Evolutionary conservation across 2,329 filamentous ascomycete genomes (phyloP).

Genomic region (Coniochaeta sp.): DNA sequence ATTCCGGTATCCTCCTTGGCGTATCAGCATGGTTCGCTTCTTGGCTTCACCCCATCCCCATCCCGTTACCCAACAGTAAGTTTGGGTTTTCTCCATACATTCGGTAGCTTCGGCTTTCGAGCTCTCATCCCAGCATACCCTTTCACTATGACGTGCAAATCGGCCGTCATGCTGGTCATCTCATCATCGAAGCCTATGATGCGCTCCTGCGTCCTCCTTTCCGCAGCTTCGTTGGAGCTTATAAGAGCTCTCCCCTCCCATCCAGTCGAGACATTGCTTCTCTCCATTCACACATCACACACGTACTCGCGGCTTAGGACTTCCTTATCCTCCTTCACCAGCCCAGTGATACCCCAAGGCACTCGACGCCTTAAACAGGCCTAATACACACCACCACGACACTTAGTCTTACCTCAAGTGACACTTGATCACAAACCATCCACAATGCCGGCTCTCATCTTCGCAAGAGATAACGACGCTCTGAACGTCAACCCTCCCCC

Average conservation of each 20-base stretch:
- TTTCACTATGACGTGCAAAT: slow-evolving; percentile 1
- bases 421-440: not conserved
- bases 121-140: not conserved
- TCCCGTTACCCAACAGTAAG: not conserved
- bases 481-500: slow-evolving; percentile 40
- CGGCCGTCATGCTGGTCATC: not conserved
- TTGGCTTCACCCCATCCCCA: not conserved
- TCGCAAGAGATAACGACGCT: slow-evolving; percentile 33
- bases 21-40: not conserved
- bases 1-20: not conserved
- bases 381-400: not conserved
- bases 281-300: not conserved
- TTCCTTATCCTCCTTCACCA: not conserved
- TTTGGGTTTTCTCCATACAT: not conserved
- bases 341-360: not conserved
- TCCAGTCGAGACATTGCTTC: not conserved
- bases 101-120: slow-evolving; percentile 3
- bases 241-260: not conserved
- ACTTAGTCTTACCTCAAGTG: not conserved
- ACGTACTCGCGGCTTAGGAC: not conserved
- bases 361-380: not conserved
- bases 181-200: slow-evolving; percentile 2
- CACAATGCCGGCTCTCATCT: slow-evolving; percentile 23
- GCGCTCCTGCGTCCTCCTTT: not conserved
- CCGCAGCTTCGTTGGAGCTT: not conserved